Evolutionary conservation across 2,329 filamentous ascomycete genomes (phyloP).

Genomic region (Ophiosphaerella korrae): DNA sequence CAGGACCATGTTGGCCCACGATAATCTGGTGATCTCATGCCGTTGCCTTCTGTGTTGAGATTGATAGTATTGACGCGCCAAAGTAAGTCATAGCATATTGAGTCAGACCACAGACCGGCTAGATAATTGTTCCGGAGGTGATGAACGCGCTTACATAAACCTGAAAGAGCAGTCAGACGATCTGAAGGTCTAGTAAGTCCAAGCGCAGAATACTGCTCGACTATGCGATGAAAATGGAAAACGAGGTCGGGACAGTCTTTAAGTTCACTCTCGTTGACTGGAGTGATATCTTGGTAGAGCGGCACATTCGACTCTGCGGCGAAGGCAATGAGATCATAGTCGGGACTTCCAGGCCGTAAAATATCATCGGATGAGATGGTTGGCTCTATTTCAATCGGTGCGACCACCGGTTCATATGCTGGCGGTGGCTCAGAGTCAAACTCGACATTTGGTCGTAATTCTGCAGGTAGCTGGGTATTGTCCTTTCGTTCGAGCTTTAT

Average conservation of each 20-base stretch:
- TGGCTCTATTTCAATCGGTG: not conserved
- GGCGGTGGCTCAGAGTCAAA: not conserved
- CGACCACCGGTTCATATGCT: not conserved
- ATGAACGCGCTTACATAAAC: conserved; percentile 17
- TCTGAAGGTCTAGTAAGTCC: conserved; percentile 13
- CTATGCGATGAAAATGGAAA: conserved; percentile 15
- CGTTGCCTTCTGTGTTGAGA: not conserved
- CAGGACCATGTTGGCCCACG: conserved; percentile 24
- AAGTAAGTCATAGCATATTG: conserved; percentile 20
- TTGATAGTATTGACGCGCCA: conserved; percentile 20
- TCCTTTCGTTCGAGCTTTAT: not conserved
- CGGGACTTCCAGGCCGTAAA: not conserved
- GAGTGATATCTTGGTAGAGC: not conserved
- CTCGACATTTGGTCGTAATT: not conserved
- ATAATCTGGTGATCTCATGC: conserved; percentile 1
- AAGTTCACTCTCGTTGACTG: not conserved
- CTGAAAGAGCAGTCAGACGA: conserved; percentile 19
- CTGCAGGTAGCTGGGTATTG: not conserved
- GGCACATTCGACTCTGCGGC: conserved; percentile 1
- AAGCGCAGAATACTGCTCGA: conserved; percentile 22
- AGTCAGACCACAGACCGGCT: conserved; percentile 23
- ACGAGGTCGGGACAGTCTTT: conserved; percentile 12
- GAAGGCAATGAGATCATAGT: conserved; percentile 2
- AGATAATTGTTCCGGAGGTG: conserved; percentile 18
- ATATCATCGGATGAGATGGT: not conserved